These are phyloP conservation scores for Pyrrhoderma lamaoense DNA, from an alignment of 1,284 basidiomycete species.

Conservation along the genomic window DNA sequence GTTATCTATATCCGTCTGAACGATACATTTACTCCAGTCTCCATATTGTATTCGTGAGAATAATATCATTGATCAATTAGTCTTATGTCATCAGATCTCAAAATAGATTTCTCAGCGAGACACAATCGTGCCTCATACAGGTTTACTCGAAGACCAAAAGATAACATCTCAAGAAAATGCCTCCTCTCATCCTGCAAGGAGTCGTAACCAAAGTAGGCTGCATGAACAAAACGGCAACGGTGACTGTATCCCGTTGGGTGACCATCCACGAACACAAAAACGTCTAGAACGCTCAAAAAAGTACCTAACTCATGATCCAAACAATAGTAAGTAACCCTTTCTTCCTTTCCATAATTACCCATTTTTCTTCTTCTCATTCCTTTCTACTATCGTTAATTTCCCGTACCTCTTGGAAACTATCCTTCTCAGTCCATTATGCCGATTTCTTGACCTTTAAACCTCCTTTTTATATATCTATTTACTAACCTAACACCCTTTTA, in stretches of 20 bases:
- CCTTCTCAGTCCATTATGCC: no score
- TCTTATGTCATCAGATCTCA: no score
- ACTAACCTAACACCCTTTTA: no score
- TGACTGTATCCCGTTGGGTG: conserved; percentile 64
- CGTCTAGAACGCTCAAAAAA: conserved; percentile 67
- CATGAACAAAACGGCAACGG: conserved; percentile 78
- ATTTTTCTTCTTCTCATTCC: neutral
- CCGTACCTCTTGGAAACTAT: no score
- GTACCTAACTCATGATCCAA: conserved; percentile 65
- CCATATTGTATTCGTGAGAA: conserved; percentile 12
- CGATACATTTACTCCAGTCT: no score
- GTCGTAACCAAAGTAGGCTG: conserved; percentile 69
- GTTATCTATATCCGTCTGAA: no score
- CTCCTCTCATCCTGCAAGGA: conserved; percentile 65
- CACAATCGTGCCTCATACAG: neutral
- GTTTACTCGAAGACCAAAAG: neutral
- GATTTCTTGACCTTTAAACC: no score
- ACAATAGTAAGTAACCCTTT: conserved; percentile 42
- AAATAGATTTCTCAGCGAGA: neutral
- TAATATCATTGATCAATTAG: neutral
- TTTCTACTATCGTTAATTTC: neutral
- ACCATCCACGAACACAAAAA: conserved; percentile 70
- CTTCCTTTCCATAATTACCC: no score
- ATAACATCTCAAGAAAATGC: conserved; percentile 39
- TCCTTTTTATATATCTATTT: no score